These are phyloP conservation scores for Westerdykella sp. DNA, from an alignment of 2,329 filamentous ascomycete species.

Conservation along the genomic window DNA sequence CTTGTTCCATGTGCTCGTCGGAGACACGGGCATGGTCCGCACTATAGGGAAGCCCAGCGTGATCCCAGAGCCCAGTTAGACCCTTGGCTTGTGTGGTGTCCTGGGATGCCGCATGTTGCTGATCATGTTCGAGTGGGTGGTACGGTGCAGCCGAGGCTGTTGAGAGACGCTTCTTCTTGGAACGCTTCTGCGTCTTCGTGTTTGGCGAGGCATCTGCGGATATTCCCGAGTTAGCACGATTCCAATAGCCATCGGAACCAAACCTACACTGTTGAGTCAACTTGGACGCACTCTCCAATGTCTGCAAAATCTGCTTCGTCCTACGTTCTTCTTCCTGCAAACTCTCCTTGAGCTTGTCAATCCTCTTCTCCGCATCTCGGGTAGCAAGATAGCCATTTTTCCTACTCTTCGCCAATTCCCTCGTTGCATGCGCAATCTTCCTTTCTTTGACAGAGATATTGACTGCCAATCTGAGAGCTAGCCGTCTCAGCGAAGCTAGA, in stretches of 20 bases:
- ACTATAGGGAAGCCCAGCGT: background rate
- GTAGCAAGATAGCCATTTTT: constrained; percentile 28
- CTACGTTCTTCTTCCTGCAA: constrained; percentile 30
- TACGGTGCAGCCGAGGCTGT: constrained; percentile 33
- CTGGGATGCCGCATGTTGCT: constrained; percentile 8
- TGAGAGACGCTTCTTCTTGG: constrained; percentile 21
- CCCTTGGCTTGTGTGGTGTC: background rate
- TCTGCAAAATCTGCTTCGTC: constrained; percentile 34
- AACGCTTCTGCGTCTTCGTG: constrained; percentile 13
- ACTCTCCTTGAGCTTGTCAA: constrained; percentile 27
- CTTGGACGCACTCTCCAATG: constrained; percentile 31
- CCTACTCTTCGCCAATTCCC: constrained; percentile 26
- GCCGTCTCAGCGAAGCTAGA: constrained; percentile 29
- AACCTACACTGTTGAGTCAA: constrained; percentile 34
- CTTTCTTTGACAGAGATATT: constrained; percentile 37
- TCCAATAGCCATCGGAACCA: background rate
- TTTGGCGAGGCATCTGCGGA: constrained; percentile 22
- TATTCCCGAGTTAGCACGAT: background rate
- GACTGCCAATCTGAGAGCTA: constrained; percentile 35
- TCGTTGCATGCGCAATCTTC: constrained; percentile 30
- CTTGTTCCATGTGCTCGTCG: constrained; percentile 31
- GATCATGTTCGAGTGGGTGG: constrained; percentile 13
- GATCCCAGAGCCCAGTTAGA: background rate
- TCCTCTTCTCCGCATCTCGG: constrained; percentile 28
- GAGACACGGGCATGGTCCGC: constrained; percentile 22